Percentiles rank a stretch among this genome's conserved stretches.
Evolutionary conservation across 202 grass and related monocot species (phyloP).

Genomic region (Musa balbisiana): DNA sequence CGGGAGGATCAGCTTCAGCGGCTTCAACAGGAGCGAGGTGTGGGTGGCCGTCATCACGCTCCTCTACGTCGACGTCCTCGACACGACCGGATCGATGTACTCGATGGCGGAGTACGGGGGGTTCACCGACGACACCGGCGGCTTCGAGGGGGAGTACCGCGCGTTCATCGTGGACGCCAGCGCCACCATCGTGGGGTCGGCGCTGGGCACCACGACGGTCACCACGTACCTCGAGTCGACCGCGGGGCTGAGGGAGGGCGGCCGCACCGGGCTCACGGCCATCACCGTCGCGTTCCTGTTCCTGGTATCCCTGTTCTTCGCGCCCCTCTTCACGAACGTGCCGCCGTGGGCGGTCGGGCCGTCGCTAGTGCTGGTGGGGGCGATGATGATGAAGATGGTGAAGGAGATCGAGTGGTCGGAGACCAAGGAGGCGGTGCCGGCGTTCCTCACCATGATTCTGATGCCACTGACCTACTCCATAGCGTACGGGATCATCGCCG

Average conservation of each 20-base stretch:
- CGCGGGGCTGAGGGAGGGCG: neutral
- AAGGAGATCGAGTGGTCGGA: constrained; percentile 3
- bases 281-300: neutral
- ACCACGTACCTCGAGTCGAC: constrained; percentile 7
- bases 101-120: constrained; percentile 10
- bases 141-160: constrained; percentile 10
- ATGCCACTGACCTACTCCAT: constrained; percentile 8
- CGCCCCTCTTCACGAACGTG: constrained; percentile 4
- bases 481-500: neutral
- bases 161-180: constrained; percentile 5
- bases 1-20: constrained; percentile 14
- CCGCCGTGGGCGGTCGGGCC: constrained; percentile 3
- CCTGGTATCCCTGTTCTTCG: constrained; percentile 1
- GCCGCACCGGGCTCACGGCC: neutral
- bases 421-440: constrained; percentile 5
- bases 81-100: constrained; percentile 5
- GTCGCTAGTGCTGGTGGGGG: constrained; percentile 7
- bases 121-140: neutral
- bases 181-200: neutral
- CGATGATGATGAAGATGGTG: neutral
- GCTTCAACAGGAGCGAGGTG: neutral
- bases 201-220: constrained; percentile 1
- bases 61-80: constrained; percentile 8
- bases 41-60: neutral
- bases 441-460: neutral